Percentiles rank a stretch among this genome's conserved stretches.
Evolutionary conservation across 1,139 yeast genomes (phyloP).

Genomic region (Nematodospora anomalae): DNA sequence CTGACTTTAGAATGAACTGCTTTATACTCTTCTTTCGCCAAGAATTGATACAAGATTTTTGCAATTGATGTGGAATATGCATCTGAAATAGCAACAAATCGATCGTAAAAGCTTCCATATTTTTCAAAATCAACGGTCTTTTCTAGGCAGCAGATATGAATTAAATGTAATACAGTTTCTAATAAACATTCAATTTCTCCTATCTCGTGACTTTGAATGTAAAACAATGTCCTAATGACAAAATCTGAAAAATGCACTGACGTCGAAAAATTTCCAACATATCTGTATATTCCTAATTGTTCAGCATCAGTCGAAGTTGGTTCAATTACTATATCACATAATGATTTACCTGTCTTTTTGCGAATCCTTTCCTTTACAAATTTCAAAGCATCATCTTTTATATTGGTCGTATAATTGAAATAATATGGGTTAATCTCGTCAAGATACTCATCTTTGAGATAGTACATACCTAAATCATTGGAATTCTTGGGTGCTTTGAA

Average conservation of each 20-base stretch:
- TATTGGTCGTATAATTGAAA: slow-evolving; percentile 73
- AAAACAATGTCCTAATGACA: slow-evolving; percentile 48
- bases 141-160: slow-evolving; percentile 55
- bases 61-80: slow-evolving; percentile 40
- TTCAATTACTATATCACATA: slow-evolving; percentile 47
- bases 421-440: slow-evolving; percentile 75
- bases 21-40: slow-evolving; percentile 40
- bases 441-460: slow-evolving; percentile 58
- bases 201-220: slow-evolving; percentile 36
- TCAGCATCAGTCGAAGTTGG: slow-evolving; percentile 37
- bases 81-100: slow-evolving; percentile 29
- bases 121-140: slow-evolving; percentile 26
- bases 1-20: slow-evolving; percentile 53
- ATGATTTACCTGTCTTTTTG: slow-evolving; percentile 32
- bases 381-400: slow-evolving; percentile 71
- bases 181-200: slow-evolving; percentile 55
- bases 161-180: slow-evolving; percentile 62
- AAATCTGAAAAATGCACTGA: slow-evolving; percentile 54
- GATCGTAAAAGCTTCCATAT: slow-evolving; percentile 36
- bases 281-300: slow-evolving; percentile 35
- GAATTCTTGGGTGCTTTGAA: slow-evolving; percentile 64
- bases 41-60: slow-evolving; percentile 42
- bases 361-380: slow-evolving; percentile 48
- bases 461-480: slow-evolving; percentile 68
- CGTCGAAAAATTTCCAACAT: slow-evolving; percentile 47